phyloP scores from a whole-genome alignment of 495 filamentous ascomycete genomes.

The Thermochaetoides thermophila region DNA sequence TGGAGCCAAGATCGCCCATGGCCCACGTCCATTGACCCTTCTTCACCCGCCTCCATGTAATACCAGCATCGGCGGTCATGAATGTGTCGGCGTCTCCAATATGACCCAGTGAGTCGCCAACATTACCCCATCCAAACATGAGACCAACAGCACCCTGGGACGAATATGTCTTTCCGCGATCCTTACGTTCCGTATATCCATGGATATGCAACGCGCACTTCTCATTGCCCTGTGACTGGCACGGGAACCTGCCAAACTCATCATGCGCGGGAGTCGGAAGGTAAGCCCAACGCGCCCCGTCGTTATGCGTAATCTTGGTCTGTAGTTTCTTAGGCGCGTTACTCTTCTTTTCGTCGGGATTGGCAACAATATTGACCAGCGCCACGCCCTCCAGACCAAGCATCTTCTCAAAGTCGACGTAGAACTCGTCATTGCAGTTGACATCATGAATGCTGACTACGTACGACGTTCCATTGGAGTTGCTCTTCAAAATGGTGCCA shows the following conservation, averaged over 20 bases:
- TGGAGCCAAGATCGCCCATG: constrained; percentile 82
- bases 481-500: constrained; percentile 90
- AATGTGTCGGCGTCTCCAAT: constrained; percentile 65
- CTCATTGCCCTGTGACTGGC: constrained; percentile 42
- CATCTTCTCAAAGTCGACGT: constrained; percentile 95
- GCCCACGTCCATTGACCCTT: constrained; percentile 85
- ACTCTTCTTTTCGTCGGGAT: constrained; percentile 43
- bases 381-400: constrained; percentile 78
- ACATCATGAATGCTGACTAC: constrained; percentile 63
- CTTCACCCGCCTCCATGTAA: constrained; percentile 70
- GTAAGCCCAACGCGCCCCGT: constrained; percentile 72
- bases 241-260: constrained; percentile 56
- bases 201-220: constrained; percentile 83
- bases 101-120: constrained; percentile 51
- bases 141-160: constrained; percentile 80
- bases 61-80: constrained; percentile 75
- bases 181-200: constrained; percentile 77
- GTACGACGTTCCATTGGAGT: constrained; percentile 93
- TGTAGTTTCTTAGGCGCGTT: constrained; percentile 66
- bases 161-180: constrained; percentile 68
- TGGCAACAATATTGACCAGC: constrained; percentile 71
- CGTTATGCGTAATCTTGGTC: constrained; percentile 89
- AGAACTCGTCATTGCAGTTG: constrained; percentile 59
- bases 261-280: constrained; percentile 54
- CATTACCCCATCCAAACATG: constrained; percentile 84